Conservation (phyloP, 2,329 filamentous ascomycete species). For the Botrytis tulipae region DNA sequence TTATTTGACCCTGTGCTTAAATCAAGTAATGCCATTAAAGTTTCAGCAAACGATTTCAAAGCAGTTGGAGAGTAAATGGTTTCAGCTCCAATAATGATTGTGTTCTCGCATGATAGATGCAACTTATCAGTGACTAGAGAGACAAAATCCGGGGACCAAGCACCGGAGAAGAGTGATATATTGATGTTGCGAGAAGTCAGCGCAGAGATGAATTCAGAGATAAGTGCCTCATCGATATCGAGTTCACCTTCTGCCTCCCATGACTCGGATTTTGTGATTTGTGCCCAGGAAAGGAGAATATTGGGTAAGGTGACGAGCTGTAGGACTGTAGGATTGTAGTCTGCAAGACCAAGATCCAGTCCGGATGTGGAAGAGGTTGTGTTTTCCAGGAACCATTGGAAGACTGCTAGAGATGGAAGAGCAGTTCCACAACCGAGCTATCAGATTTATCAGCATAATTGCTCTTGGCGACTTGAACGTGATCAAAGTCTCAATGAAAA, state of each 20-base stretch:
- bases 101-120: constrained; percentile 34
- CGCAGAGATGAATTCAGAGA: constrained; percentile 56
- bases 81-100: constrained; percentile 68
- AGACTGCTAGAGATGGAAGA: constrained; percentile 68
- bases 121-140: constrained; percentile 47
- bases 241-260: constrained; percentile 39
- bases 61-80: constrained; percentile 80
- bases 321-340: constrained; percentile 78
- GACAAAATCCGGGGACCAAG: constrained; percentile 67
- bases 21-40: constrained; percentile 58
- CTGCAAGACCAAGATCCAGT: constrained; percentile 65
- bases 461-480: background rate
- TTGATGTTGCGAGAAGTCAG: constrained; percentile 52
- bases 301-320: constrained; percentile 79
- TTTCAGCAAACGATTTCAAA: constrained; percentile 65
- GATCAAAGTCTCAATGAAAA: background rate
- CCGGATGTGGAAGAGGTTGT: constrained; percentile 26
- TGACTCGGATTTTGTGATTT: constrained; percentile 23
- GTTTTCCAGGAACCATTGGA: constrained; percentile 53
- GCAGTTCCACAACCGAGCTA: constrained; percentile 78
- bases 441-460: background rate
- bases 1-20: constrained; percentile 41
- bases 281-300: constrained; percentile 65
- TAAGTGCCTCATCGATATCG: constrained; percentile 45
- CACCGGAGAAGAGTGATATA: constrained; percentile 70